Base-by-base conservation (phyloP, 2,329 filamentous ascomycete genomes). In the Capronia epimyces region DNA sequence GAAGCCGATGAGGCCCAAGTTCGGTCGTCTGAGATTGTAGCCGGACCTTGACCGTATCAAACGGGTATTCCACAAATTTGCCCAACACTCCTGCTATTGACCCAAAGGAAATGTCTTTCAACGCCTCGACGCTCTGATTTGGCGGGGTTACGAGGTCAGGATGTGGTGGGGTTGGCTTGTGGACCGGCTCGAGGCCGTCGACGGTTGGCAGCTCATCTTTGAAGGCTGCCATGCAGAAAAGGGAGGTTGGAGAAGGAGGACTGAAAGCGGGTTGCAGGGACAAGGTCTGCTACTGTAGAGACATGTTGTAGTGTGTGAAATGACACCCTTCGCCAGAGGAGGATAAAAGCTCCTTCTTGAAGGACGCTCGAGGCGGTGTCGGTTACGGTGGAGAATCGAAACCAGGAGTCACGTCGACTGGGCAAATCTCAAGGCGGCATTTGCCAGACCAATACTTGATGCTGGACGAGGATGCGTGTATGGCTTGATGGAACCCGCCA, bases 51-150 rank as follows among this genome's bases (percentile, higher is more conserved):
- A 98, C 84, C 0, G 93, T 98, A 71, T 98, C 93, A 71, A 98
- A 98, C 20, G 93, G 93, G 67, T 96, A 98, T 69, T 98, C 93
- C 65, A 98, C 91, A 68, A 91, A 88, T 74, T 97, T 98, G 56
- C 91, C 91, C 29, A 88, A 83, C 53, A 94, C 81, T 54, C 93
- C 93, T 49, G 91, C 90, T 52, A 80, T 69, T 52, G 91, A 96
- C 66, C 93, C 93, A 67, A 89, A 97, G 9, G 84, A 65, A 49
- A 98, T 81, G 65, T 97, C 90, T 69, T 95, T 90, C 34, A 91
- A 64, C 3, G 88, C 87, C 63, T 93, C 85, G 24, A 76, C 60
- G 43, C 75, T 75, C 62, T 81, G 76, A 50, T 69, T 69, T 45
- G 67, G 67, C 13, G 56, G 53, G 27, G 50, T 46, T 6, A 32